Evolutionary conservation across 2,329 filamentous ascomycete species (phyloP).

Genomic region (Daldinia eschscholtzii): DNA sequence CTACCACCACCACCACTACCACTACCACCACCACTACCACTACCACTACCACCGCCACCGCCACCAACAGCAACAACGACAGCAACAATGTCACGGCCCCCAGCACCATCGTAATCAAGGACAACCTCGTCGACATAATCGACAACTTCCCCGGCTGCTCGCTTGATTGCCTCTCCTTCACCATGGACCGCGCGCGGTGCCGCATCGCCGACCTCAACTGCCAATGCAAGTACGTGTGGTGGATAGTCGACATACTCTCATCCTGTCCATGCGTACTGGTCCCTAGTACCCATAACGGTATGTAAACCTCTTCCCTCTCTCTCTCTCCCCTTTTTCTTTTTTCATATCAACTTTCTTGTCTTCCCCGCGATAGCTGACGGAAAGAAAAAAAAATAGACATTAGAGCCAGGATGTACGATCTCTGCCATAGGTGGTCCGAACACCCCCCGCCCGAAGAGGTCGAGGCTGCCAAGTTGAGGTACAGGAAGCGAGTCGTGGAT

Average conservation of each 20-base stretch:
- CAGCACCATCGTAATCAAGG: not conserved
- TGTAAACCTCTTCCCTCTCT: not conserved
- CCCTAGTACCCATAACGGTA: not conserved
- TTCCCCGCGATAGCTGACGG: too few species aligned
- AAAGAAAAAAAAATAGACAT: not conserved
- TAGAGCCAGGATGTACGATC: not conserved
- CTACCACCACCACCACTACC: not conserved
- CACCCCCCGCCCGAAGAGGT: not conserved
- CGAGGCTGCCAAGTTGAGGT: not conserved
- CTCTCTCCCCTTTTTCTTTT: not conserved
- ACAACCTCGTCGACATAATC: slow-evolving; percentile 4
- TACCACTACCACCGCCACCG: not conserved
- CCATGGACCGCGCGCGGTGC: not conserved
- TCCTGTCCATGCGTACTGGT: too few species aligned
- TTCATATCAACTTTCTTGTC: too few species aligned
- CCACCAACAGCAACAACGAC: not conserved
- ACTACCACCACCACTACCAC: too few species aligned
- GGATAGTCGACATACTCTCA: too few species aligned
- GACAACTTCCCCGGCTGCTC: not conserved
- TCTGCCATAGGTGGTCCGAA: not conserved
- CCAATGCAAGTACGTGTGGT: not conserved
- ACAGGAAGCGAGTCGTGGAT: not conserved
- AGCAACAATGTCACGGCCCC: not conserved
- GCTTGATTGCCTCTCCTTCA: not conserved
- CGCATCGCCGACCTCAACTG: not conserved